Conservation (phyloP, 2,329 filamentous ascomycete species). For the Chaetomium globosum region DNA sequence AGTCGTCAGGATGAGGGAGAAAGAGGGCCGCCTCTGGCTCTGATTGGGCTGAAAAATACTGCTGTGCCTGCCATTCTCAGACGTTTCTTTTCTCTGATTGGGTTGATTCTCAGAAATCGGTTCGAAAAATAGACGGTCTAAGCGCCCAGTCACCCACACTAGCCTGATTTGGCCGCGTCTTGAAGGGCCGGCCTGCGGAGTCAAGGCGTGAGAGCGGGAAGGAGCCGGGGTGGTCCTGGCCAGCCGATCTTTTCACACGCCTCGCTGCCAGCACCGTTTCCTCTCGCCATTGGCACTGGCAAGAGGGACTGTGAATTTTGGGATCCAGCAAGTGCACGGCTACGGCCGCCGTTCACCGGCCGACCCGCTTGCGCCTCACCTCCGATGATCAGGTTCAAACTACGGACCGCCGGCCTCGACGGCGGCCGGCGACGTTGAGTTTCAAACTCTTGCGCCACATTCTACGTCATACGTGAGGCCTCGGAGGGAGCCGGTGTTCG, state of each 20-base stretch:
- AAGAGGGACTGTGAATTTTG: background rate
- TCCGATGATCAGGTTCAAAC: conserved; percentile 13
- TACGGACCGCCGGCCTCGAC: conserved; percentile 10
- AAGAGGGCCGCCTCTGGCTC: conserved; percentile 27
- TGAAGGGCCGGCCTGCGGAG: background rate
- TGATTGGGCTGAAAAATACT: conserved; percentile 42
- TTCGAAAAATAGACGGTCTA: conserved; percentile 35
- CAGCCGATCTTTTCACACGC: conserved; percentile 23
- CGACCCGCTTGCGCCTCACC: conserved; percentile 7
- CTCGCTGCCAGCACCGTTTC: background rate
- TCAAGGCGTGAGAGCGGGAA: conserved; percentile 20
- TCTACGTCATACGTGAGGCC: conserved; percentile 10
- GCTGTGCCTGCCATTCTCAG: conserved; percentile 38
- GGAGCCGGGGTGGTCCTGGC: conserved; percentile 18
- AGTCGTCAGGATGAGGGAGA: conserved; percentile 26
- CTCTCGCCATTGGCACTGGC: background rate
- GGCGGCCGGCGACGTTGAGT: conserved; percentile 8
- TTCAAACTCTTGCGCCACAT: conserved; percentile 12
- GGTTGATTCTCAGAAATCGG: conserved; percentile 25
- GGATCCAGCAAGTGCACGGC: background rate
- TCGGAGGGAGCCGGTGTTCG: conserved; percentile 22
- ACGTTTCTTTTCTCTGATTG: conserved; percentile 38
- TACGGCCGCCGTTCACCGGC: conserved; percentile 17
- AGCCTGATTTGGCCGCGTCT: conserved; percentile 28
- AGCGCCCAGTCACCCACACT: conserved; percentile 35